Conservation (phyloP, 139 green algal species). For the Ulvella scutata region DNA sequence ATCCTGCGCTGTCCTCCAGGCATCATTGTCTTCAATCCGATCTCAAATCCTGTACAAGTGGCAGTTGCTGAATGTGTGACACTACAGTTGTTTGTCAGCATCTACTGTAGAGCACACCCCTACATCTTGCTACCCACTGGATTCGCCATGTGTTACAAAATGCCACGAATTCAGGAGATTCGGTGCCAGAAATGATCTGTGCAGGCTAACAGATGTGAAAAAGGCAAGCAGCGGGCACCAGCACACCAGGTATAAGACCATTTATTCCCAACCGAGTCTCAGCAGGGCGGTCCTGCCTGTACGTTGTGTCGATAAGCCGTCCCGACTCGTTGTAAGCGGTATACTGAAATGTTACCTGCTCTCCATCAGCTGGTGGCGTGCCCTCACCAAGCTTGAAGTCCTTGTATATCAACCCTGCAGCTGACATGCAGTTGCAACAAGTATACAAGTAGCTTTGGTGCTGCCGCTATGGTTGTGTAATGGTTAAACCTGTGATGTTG, state of each 20-base stretch:
- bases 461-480: not conserved
- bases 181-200: too few species aligned
- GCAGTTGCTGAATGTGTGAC: too few species aligned
- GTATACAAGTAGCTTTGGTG: not conserved
- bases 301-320: constrained; percentile 75
- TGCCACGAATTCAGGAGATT: too few species aligned
- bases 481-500: not conserved
- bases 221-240: too few species aligned
- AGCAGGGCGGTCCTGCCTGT: constrained; percentile 60
- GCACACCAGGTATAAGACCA: constrained; percentile 85
- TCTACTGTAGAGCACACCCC: too few species aligned
- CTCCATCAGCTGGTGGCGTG: constrained; percentile 43
- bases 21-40: constrained; percentile 70
- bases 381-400: constrained; percentile 55
- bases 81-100: too few species aligned
- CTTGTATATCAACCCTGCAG: constrained; percentile 64
- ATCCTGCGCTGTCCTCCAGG: constrained; percentile 70
- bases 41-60: constrained; percentile 96
- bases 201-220: too few species aligned
- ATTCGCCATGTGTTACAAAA: not conserved
- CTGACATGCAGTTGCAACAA: not conserved
- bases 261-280: constrained; percentile 71
- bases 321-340: constrained; percentile 93
- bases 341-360: constrained; percentile 94
- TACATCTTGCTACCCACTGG: too few species aligned